These are phyloP conservation scores for Glarea lozoyensis DNA, from an alignment of 495 filamentous ascomycete genomes.

Conservation along the genomic window DNA sequence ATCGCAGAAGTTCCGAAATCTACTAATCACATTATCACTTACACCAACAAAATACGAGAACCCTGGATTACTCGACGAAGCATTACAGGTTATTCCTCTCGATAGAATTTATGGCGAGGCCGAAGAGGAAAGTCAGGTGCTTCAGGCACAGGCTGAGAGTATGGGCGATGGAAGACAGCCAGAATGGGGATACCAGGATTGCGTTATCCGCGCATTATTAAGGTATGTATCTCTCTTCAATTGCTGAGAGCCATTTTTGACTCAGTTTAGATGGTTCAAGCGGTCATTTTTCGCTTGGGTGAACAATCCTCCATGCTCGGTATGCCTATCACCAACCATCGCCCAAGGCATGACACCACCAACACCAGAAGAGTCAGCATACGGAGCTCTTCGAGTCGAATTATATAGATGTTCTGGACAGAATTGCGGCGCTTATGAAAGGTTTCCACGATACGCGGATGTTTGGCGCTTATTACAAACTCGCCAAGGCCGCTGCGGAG, in stretches of 20 bases:
- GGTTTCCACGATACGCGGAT: slow-evolving; percentile 92
- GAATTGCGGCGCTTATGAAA: slow-evolving; percentile 66
- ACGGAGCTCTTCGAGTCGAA: slow-evolving; percentile 79
- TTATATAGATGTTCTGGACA: slow-evolving; percentile 72
- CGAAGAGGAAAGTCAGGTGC: slow-evolving; percentile 81
- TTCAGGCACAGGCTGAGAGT: slow-evolving; percentile 78
- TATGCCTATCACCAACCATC: slow-evolving; percentile 75
- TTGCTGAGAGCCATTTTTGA: slow-evolving; percentile 11
- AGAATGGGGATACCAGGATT: slow-evolving; percentile 98
- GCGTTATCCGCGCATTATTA: slow-evolving; percentile 81
- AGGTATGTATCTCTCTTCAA: slow-evolving; percentile 40
- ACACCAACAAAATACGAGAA: slow-evolving; percentile 95
- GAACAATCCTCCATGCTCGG: slow-evolving; percentile 82
- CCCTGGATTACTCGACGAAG: slow-evolving; percentile 90
- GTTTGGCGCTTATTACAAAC: slow-evolving; percentile 90
- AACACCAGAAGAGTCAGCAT: slow-evolving; percentile 78
- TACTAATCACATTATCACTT: slow-evolving; percentile 69
- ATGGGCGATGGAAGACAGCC: slow-evolving; percentile 66
- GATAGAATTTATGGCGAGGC: slow-evolving; percentile 89
- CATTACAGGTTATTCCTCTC: slow-evolving; percentile 75
- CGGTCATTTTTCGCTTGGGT: slow-evolving; percentile 92
- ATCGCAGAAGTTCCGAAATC: slow-evolving; percentile 75
- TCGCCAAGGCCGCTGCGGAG: slow-evolving; percentile 73
- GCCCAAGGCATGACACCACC: slow-evolving; percentile 74
- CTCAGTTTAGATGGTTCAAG: slow-evolving; percentile 76